phyloP scores from a whole-genome alignment of 1,284 basidiomycete species.

The Heliocybe sulcata region DNA sequence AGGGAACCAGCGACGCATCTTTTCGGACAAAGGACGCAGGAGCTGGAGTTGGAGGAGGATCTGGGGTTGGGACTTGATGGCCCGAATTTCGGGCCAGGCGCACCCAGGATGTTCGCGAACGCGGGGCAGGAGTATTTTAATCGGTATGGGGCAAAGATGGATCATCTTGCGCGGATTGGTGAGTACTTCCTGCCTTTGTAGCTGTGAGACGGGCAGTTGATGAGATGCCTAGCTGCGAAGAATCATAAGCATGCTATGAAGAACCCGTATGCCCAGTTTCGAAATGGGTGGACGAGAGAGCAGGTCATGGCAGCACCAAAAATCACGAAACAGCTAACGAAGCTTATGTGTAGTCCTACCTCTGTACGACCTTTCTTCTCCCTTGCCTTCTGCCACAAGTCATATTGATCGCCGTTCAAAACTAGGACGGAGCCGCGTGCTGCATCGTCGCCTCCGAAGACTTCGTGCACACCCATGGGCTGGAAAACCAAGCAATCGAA shows the following conservation, averaged over 20 bases:
- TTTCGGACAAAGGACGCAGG: slow-evolving; percentile 34
- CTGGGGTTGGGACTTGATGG: slow-evolving; percentile 31
- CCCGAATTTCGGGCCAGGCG: slow-evolving; percentile 59
- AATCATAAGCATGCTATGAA: slow-evolving; percentile 79
- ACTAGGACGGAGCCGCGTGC: slow-evolving; percentile 67
- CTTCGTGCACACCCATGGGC: slow-evolving; percentile 69
- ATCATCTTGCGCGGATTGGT: slow-evolving; percentile 76
- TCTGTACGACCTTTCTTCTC: slow-evolving; percentile 33
- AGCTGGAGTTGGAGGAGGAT: slow-evolving; percentile 56
- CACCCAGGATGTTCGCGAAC: slow-evolving; percentile 74
- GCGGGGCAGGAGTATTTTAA: slow-evolving; percentile 75
- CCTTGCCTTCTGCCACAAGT: background rate
- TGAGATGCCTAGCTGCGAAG: slow-evolving; percentile 54
- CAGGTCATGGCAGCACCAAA: slow-evolving; percentile 60
- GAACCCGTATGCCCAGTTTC: slow-evolving; percentile 86
- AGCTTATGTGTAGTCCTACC: slow-evolving; percentile 87
- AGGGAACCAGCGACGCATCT: slow-evolving; percentile 51
- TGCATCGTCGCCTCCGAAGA: slow-evolving; percentile 74
- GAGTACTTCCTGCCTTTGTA: slow-evolving; percentile 11
- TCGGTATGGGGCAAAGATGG: slow-evolving; percentile 64
- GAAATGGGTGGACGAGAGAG: slow-evolving; percentile 66
- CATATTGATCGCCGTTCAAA: background rate
- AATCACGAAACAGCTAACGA: slow-evolving; percentile 72
- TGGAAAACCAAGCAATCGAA: slow-evolving; percentile 86
- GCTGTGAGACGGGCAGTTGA: too few species aligned